A percentile compares a stretch with the other conserved stretches of the same genome.
These are phyloP conservation scores for Amniculicola lignicola DNA, from an alignment of 495 filamentous ascomycete species.

Conservation along the genomic window DNA sequence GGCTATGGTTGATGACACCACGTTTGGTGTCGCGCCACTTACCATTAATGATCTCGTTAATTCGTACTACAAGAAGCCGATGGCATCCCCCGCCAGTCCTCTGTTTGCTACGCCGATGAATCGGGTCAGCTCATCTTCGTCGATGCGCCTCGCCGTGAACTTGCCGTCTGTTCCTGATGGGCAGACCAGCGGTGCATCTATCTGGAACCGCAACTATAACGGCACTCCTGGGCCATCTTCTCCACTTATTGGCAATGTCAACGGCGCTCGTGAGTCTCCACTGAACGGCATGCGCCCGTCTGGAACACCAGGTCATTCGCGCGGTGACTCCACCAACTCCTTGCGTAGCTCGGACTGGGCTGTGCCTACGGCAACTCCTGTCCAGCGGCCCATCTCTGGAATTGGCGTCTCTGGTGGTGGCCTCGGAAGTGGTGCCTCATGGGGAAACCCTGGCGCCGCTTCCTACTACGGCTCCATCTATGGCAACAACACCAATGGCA, in stretches of 20 bases:
- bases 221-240: constrained; percentile 28
- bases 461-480: constrained; percentile 17
- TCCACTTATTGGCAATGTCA: constrained; percentile 11
- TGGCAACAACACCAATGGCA: constrained; percentile 10
- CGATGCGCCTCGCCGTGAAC: constrained; percentile 23
- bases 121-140: constrained; percentile 23
- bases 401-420: no score
- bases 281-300: constrained; percentile 9
- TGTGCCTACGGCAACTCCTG: constrained; percentile 2
- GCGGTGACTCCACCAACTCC: constrained; percentile 27
- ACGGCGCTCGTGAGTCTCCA: constrained; percentile 10
- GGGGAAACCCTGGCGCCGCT: constrained; percentile 13
- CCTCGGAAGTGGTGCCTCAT: constrained; percentile 21
- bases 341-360: constrained; percentile 18
- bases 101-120: constrained; percentile 22
- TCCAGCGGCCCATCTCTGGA: constrained; percentile 11
- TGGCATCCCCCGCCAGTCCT: constrained; percentile 8
- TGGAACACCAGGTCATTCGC: constrained; percentile 15
- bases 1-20: constrained; percentile 17
- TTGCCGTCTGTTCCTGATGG: constrained; percentile 30
- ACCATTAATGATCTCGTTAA: constrained; percentile 29
- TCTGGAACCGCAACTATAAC: constrained; percentile 30
- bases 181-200: constrained; percentile 22
- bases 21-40: constrained; percentile 18
- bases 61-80: constrained; percentile 17